Conservation (phyloP, 2,329 filamentous ascomycete species). For the Calonectria pseudoturangicola region DNA sequence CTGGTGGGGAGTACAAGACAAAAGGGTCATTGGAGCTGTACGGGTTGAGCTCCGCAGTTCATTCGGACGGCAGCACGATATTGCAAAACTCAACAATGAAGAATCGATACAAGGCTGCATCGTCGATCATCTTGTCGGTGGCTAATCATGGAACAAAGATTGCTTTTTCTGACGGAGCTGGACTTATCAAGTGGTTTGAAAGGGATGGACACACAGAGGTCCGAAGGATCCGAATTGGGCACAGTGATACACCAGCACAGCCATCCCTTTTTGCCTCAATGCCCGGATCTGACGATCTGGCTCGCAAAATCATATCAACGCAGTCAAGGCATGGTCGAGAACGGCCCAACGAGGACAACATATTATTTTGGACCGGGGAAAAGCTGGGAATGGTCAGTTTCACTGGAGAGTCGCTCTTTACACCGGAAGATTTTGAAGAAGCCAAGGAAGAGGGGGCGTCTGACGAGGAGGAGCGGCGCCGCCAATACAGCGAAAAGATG, state of each 20-base stretch:
- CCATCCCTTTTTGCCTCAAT: slow-evolving; percentile 71
- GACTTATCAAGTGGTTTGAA: slow-evolving; percentile 93
- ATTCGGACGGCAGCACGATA: slow-evolving; percentile 53
- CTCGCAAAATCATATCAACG: slow-evolving; percentile 85
- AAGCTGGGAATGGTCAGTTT: slow-evolving; percentile 84
- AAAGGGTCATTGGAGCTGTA: slow-evolving; percentile 95
- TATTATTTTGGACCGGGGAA: slow-evolving; percentile 93
- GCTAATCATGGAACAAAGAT: slow-evolving; percentile 87
- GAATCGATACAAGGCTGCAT: slow-evolving; percentile 89
- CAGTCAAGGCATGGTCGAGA: slow-evolving; percentile 59
- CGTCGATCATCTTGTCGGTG: slow-evolving; percentile 87
- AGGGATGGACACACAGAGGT: slow-evolving; percentile 83
- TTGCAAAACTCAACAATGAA: slow-evolving; percentile 73
- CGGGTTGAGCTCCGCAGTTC: slow-evolving; percentile 67
- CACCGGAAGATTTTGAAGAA: slow-evolving; percentile 70
- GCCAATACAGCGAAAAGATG: slow-evolving; percentile 82
- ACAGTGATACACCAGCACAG: slow-evolving; percentile 68
- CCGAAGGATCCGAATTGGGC: slow-evolving; percentile 72
- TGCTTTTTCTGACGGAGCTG: slow-evolving; percentile 89
- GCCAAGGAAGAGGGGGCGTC: slow-evolving; percentile 65
- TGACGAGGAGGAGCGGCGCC: slow-evolving; percentile 73
- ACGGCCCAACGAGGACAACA: slow-evolving; percentile 75
- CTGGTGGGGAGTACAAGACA: slow-evolving; percentile 92
- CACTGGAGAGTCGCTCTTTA: slow-evolving; percentile 70
- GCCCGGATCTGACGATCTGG: slow-evolving; percentile 81